Evolutionary conservation across 78 protist species (phyloP).

Genomic region (Dictyostelium firmibasis): DNA sequence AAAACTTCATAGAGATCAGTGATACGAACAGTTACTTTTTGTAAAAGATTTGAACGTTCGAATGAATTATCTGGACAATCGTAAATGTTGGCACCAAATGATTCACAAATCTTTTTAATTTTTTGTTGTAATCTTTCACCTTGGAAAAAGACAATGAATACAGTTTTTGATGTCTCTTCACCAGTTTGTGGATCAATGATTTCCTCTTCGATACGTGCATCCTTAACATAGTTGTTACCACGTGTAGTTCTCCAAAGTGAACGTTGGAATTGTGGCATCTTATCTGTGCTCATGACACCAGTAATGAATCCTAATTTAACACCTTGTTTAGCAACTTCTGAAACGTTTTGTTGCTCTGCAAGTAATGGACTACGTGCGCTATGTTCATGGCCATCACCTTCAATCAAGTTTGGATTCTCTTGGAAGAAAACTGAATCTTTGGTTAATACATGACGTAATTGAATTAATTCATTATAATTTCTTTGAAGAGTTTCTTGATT

Average conservation of each 20-base stretch:
- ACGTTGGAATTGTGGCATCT: slow-evolving; percentile 84
- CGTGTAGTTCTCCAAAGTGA: slow-evolving; percentile 92
- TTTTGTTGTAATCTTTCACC: slow-evolving; percentile 86
- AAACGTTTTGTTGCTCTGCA: not conserved
- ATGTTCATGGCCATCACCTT: slow-evolving; percentile 31
- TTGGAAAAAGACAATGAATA: slow-evolving; percentile 90
- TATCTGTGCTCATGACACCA: slow-evolving; percentile 83
- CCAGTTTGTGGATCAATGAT: slow-evolving; percentile 75
- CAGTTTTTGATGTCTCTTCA: slow-evolving; percentile 80
- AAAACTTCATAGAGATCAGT: slow-evolving; percentile 71
- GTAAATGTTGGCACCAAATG: slow-evolving; percentile 89
- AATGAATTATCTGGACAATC: slow-evolving; percentile 86
- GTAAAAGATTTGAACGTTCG: slow-evolving; percentile 73
- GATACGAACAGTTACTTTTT: slow-evolving; percentile 74
- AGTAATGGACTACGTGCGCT: slow-evolving; percentile 48
- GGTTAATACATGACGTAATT: slow-evolving; percentile 81
- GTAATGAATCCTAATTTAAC: slow-evolving; percentile 80
- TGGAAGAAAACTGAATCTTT: slow-evolving; percentile 83
- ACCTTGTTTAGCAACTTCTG: slow-evolving; percentile 64
- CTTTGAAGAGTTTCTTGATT: slow-evolving; percentile 81
- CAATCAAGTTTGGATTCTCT: slow-evolving; percentile 73
- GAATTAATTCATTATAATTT: slow-evolving; percentile 80
- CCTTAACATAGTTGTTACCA: slow-evolving; percentile 92
- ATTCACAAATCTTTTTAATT: slow-evolving; percentile 89
- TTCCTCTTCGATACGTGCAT: slow-evolving; percentile 72